Conservation (phyloP, 1,284 basidiomycete genomes). For the Sanghuangporus sanghuang region DNA sequence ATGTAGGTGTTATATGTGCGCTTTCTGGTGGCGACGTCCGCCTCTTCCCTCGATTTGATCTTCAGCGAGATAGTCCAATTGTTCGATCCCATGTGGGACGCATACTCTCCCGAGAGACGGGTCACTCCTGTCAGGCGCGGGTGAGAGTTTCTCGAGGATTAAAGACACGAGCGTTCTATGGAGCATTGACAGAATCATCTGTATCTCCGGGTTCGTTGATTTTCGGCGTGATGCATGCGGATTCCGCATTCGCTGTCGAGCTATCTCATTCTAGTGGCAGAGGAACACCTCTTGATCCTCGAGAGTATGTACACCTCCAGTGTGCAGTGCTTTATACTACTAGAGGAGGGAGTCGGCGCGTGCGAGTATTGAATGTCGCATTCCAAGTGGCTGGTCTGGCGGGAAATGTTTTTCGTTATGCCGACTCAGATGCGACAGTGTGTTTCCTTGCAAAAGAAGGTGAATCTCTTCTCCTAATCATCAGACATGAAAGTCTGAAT, state of each 20-base stretch:
- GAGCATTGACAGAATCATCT: slow-evolving; percentile 57
- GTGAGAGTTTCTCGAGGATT: slow-evolving; percentile 46
- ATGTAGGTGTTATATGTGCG: slow-evolving; percentile 57
- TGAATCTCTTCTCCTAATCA: slow-evolving; percentile 34
- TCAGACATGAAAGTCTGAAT: neutral
- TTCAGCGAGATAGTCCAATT: slow-evolving; percentile 60
- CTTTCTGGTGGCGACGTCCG: slow-evolving; percentile 91
- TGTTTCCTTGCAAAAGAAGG: slow-evolving; percentile 77
- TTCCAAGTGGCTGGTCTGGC: slow-evolving; percentile 80
- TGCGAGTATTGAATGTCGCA: slow-evolving; percentile 83
- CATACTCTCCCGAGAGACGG: slow-evolving; percentile 63
- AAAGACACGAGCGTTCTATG: slow-evolving; percentile 66
- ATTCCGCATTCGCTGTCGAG: slow-evolving; percentile 70
- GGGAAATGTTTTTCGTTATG: slow-evolving; percentile 88
- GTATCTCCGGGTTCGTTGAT: slow-evolving; percentile 30
- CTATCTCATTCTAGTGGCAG: slow-evolving; percentile 55
- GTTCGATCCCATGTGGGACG: slow-evolving; percentile 73
- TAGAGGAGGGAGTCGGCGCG: slow-evolving; percentile 73
- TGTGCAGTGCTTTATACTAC: slow-evolving; percentile 91
- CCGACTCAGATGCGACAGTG: slow-evolving; percentile 87
- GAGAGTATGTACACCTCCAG: slow-evolving; percentile 81
- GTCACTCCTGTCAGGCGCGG: slow-evolving; percentile 10
- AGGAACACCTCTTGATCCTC: slow-evolving; percentile 54
- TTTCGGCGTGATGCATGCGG: slow-evolving; percentile 77
- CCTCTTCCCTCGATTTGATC: slow-evolving; percentile 88